Evolutionary conservation across 2,329 filamentous ascomycete species (phyloP), one percentile per base, ranked within the genome.

Genomic region (Alternaria longipes): DNA sequence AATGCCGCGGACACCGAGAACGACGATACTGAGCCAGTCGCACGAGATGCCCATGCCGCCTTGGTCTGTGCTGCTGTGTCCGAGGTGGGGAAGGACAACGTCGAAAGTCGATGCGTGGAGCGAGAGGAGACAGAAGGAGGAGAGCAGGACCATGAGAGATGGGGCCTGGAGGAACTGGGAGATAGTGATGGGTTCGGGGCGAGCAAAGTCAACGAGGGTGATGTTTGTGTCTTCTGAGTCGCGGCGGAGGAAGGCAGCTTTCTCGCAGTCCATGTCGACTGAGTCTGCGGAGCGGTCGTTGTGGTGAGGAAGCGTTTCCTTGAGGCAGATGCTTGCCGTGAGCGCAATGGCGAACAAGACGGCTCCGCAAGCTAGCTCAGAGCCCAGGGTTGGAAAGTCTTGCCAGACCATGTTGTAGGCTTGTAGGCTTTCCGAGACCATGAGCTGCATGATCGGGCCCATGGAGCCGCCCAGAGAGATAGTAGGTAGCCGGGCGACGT

Each of bases 91-190:
- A 3, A 84, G 79, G 5, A 84, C 74, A 22, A 81, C 78, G 57
- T 84, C 81, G 59, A 83, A 87, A 46, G 85, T 85, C 3, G 81
- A 83, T 12, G 83, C 83, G 55, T 86, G 86, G 69, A 84, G 84
- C n/a, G 85, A 86, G 34, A 84, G 83, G 38, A 84, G 83, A 28
- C 82, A 85, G 64, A 82, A 83, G 5, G 83, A 84, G 64, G 82
- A 72, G 69, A 86, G 70, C 32, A 84, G 70, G 62, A 82, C 68
- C 60, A 82, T 67, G 18, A 84, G 73, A 1, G 82, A 83, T 3
- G 82, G 82, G 0, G 82, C 81, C 18, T 79, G 79, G 54, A 84
- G 73, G 64, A 83, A 81, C 49, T 83, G 80, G 44, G 71, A 67
- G 60, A 83, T 79, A 55, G 77, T 78, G 60, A 84, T 82, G 28